Evolutionary conservation across 495 filamentous ascomycete species (phyloP).

Genomic region (Penicillium crystallinum): DNA sequence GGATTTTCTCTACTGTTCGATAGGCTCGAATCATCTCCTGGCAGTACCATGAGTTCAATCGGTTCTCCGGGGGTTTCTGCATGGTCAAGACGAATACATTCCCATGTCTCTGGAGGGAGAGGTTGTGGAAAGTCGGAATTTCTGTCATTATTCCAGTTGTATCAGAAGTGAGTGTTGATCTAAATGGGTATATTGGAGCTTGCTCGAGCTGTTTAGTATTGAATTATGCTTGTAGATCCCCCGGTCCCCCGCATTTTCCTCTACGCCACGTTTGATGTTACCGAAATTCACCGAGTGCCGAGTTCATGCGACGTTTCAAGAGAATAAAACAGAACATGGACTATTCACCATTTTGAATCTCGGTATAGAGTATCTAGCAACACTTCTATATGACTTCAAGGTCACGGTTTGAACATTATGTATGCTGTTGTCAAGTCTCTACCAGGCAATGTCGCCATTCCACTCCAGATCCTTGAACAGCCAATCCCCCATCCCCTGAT

Average conservation of each 20-base stretch:
- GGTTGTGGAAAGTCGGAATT: slow-evolving; percentile 23
- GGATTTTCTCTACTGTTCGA: slow-evolving; percentile 33
- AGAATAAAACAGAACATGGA: too few relatives aligned
- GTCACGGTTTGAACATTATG: too few relatives aligned
- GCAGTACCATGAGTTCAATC: slow-evolving; percentile 39
- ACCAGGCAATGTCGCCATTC: slow-evolving; percentile 8
- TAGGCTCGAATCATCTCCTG: slow-evolving; percentile 47
- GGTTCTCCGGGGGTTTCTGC: slow-evolving; percentile 47
- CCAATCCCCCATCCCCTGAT: slow-evolving; percentile 21
- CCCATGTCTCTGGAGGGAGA: slow-evolving; percentile 25
- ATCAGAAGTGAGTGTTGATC: neutral
- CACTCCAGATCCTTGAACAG: slow-evolving; percentile 16
- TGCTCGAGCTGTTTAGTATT: neutral
- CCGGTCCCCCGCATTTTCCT: slow-evolving; percentile 19
- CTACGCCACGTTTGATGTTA: slow-evolving; percentile 3
- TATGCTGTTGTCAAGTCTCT: neutral
- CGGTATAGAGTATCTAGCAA: too few relatives aligned
- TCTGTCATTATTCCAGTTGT: slow-evolving; percentile 12
- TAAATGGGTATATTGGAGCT: neutral
- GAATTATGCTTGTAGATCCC: slow-evolving; percentile 4
- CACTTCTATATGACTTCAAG: too few relatives aligned
- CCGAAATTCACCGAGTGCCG: slow-evolving; percentile 21
- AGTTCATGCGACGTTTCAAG: neutral
- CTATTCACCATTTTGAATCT: too few relatives aligned
- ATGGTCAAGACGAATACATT: slow-evolving; percentile 48